phyloP scores from a whole-genome alignment of 768 basidiomycete genomes.

The Mrakia frigida region DNA sequence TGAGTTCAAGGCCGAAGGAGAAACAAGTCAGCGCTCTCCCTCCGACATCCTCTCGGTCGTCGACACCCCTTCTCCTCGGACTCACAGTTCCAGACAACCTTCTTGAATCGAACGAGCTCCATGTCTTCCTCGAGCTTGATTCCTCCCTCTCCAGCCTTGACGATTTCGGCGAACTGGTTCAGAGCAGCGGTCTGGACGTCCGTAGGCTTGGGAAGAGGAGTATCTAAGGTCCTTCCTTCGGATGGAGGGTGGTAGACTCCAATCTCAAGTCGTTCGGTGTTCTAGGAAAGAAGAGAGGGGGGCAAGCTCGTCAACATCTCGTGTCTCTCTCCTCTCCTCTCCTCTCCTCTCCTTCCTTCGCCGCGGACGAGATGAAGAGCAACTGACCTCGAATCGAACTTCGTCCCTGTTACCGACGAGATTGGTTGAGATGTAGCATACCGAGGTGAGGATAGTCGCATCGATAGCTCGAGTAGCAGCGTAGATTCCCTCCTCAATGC shows the following conservation, averaged over 20 bases:
- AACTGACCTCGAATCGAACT: constrained; percentile 22
- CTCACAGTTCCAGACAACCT: constrained; percentile 24
- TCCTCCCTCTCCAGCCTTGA: constrained; percentile 22
- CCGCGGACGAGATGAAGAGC: too few species aligned
- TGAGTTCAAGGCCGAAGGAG: too few species aligned
- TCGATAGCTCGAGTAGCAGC: constrained; percentile 43
- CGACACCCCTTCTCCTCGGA: too few species aligned
- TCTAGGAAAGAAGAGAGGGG: background rate
- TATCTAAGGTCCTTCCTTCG: constrained; percentile 10
- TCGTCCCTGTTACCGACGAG: constrained; percentile 30
- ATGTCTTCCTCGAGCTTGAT: constrained; percentile 30
- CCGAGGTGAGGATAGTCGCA: constrained; percentile 38
- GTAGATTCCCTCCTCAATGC: constrained; percentile 64
- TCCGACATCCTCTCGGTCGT: too few species aligned
- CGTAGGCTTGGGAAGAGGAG: constrained; percentile 11
- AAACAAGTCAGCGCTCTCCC: background rate
- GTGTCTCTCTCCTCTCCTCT: too few species aligned
- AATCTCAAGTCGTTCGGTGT: constrained; percentile 29
- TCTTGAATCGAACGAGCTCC: constrained; percentile 31
- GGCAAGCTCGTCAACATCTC: too few species aligned
- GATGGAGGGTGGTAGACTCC: constrained; percentile 32
- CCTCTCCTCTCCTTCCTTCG: too few species aligned
- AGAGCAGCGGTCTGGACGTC: constrained; percentile 1
- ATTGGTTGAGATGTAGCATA: constrained; percentile 25
- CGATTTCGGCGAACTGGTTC: constrained; percentile 21